Conservation (phyloP, 2,329 filamentous ascomycete genomes). For the Nigrograna mackinnonii region DNA sequence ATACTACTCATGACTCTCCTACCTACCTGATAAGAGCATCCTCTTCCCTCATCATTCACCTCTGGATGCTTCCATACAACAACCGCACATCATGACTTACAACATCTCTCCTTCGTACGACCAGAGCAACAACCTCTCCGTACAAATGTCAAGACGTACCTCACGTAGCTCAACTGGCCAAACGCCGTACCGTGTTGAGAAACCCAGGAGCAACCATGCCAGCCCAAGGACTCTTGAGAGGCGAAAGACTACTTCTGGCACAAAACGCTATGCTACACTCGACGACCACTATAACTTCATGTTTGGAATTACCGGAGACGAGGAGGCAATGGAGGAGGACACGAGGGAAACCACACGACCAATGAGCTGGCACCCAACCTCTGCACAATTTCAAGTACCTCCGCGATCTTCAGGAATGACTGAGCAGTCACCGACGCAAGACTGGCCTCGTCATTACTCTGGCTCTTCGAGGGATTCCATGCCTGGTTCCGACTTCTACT, state of each 20-base stretch:
- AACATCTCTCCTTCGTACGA: conserved; percentile 17
- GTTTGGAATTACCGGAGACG: conserved; percentile 36
- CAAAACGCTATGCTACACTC: conserved; percentile 42
- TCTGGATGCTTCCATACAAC: conserved; percentile 10
- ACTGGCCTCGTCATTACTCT: conserved; percentile 26
- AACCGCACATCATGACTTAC: conserved; percentile 18
- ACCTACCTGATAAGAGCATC: conserved; percentile 2
- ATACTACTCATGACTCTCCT: conserved; percentile 21
- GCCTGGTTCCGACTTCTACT: conserved; percentile 38
- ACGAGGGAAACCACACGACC: conserved; percentile 50
- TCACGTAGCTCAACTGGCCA: conserved; percentile 37
- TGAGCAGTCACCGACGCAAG: conserved; percentile 27
- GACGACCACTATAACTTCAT: conserved; percentile 47
- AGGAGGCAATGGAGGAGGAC: conserved; percentile 26
- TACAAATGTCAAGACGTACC: conserved; percentile 31
- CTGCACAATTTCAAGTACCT: conserved; percentile 47
- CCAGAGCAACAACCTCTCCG: conserved; percentile 20
- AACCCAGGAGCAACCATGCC: conserved; percentile 43
- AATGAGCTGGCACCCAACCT: conserved; percentile 76
- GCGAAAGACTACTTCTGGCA: conserved; percentile 40
- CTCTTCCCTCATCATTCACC: conserved; percentile 5
- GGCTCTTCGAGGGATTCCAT: conserved; percentile 27
- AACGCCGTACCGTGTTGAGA: conserved; percentile 39
- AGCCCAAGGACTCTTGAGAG: conserved; percentile 39
- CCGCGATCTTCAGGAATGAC: conserved; percentile 22